Evolutionary conservation across 2,329 filamentous ascomycete genomes (phyloP), one percentile per base, ranked within the genome.

Genomic region (Helotiales sp.): DNA sequence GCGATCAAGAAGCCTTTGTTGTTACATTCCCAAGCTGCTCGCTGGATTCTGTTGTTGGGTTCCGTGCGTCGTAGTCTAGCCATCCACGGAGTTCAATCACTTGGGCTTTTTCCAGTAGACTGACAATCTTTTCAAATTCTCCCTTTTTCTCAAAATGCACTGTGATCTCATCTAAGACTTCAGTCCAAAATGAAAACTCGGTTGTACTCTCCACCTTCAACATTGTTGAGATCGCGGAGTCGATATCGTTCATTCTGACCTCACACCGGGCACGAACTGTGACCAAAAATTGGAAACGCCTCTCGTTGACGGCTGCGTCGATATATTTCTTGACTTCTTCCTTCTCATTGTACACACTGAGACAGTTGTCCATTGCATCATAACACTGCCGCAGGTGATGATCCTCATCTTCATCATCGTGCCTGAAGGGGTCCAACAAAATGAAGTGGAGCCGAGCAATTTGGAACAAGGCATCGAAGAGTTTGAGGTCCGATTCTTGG

Each of bases 1-100:
- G 37, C 47, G 30, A 62, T 52, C 30, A 62, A 10, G 15, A 62
- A 62, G 32, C 52, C 45, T 22, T 37, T 45, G 7, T 52, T 24
- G 10, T 40, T 40, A 30, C 45, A 62, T 52, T 52, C 30, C 28
- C 26, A 52, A 10, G 60, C 60, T 2, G 60, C 60, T n/a, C 26
- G 60, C 8, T 62, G 60, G 22, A 62, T 37, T 2, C 26, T 52
- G 45, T 40, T 24, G 22, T 62, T 43, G 2, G 40, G 43, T 4
- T 6, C 30, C 17, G 47, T 8, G 5, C n/a, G 24, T n/a, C 8
- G 40, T 43, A 43, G 17, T 43, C 40, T 10, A 43, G 40, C 40
- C 40, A 43, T 5, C 40, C 40, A 5, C 40, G 4, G 15, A 43
- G 10, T 20, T 43, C 40, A 4, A 17, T 43, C 17, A 43, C 40